phyloP scores from a whole-genome alignment of 2,329 filamentous ascomycete species.

The Bipolaris oryzae region DNA sequence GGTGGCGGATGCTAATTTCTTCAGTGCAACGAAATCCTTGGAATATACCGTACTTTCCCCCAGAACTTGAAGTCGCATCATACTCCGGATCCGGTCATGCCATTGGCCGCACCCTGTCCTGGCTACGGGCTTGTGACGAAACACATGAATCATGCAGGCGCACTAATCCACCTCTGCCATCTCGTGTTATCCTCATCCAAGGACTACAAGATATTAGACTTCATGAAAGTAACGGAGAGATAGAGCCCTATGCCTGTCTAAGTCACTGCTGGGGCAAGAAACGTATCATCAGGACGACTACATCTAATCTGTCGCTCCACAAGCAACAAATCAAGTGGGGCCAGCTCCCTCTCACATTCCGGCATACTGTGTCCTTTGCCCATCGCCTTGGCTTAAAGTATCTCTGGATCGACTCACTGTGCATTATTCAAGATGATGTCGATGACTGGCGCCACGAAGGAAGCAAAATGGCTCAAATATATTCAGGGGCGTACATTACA shows the following conservation, averaged over 20 bases:
- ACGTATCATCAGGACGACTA: background rate
- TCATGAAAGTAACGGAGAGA: constrained; percentile 2
- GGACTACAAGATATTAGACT: background rate
- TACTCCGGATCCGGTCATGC: constrained; percentile 2
- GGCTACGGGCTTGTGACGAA: background rate
- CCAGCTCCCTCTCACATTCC: constrained; percentile 15
- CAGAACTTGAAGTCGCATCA: background rate
- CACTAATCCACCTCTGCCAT: background rate
- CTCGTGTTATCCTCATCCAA: constrained; percentile 4
- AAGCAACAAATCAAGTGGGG: constrained; percentile 11
- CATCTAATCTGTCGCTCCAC: background rate
- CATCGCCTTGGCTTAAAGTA: constrained; percentile 17
- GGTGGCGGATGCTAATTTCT: background rate
- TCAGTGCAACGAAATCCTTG: background rate
- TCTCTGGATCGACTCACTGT: constrained; percentile 27
- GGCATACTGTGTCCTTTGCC: constrained; percentile 18
- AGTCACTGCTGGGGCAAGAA: constrained; percentile 11
- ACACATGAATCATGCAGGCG: background rate
- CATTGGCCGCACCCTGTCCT: background rate
- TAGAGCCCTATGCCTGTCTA: constrained; percentile 1
- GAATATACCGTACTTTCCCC: background rate
- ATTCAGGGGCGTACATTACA: constrained; percentile 18
- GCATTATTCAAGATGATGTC: constrained; percentile 23
- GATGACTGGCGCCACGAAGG: constrained; percentile 25
- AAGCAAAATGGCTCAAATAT: constrained; percentile 24